A percentile compares a stretch with the other conserved stretches of the same genome.
These are phyloP conservation scores for Dittrichia graveolens DNA, from an alignment of 129 eudicot genomes.

Conservation along the genomic window DNA sequence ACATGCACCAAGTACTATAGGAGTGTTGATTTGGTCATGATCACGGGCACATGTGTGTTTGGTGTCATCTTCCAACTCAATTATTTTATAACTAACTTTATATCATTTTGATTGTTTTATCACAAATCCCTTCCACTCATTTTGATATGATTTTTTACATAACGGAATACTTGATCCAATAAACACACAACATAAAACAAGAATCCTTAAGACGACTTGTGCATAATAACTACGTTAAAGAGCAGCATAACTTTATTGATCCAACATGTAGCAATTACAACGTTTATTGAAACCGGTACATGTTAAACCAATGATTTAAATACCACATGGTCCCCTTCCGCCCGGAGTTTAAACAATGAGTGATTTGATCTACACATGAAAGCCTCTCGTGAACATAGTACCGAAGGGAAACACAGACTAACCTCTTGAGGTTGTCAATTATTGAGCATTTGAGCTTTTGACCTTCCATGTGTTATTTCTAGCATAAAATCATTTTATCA, in stretches of 20 bases:
- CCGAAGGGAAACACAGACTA: too few species aligned
- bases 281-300: too few species aligned
- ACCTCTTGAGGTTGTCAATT: background rate
- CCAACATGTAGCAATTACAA: background rate
- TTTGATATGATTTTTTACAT: background rate
- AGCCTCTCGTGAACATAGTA: too few species aligned
- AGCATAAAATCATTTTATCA: background rate
- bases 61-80: constrained; percentile 36
- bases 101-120: background rate
- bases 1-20: constrained; percentile 28
- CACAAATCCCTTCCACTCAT: background rate
- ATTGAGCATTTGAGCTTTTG: background rate
- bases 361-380: too few species aligned
- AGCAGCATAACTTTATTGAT: background rate
- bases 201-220: background rate
- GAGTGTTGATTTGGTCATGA: constrained; percentile 8
- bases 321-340: too few species aligned
- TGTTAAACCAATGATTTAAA: too few species aligned
- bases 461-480: background rate
- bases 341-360: too few species aligned
- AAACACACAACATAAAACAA: background rate
- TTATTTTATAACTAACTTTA: background rate
- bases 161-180: background rate
- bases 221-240: background rate
- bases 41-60: constrained; percentile 16